phyloP scores from a whole-genome alignment of 371 early-diverging fungal species.

The Zychaea mexicana region DNA sequence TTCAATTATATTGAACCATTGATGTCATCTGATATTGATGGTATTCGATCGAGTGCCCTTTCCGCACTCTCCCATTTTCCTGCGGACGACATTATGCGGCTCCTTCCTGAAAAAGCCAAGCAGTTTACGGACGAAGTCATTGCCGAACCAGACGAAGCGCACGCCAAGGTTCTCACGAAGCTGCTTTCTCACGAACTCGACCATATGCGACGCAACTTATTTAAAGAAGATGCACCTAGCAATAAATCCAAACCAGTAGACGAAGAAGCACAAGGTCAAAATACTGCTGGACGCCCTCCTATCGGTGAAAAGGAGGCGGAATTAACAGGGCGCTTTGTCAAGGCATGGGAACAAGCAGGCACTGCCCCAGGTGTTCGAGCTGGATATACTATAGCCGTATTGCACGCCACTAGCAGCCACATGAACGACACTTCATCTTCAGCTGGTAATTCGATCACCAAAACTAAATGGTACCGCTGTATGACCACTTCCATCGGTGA shows the following conservation, averaged over 20 bases:
- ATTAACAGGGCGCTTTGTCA: slow-evolving; percentile 15
- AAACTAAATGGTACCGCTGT: slow-evolving; percentile 51
- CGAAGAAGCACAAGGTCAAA: background rate
- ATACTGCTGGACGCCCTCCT: background rate
- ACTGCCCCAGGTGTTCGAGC: slow-evolving; percentile 57
- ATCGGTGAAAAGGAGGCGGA: slow-evolving; percentile 31
- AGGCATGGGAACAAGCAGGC: slow-evolving; percentile 51
- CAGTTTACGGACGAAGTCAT: slow-evolving; percentile 34
- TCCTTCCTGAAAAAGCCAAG: slow-evolving; percentile 51
- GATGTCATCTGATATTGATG: slow-evolving; percentile 27
- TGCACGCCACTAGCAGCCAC: slow-evolving; percentile 20
- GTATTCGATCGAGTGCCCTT: slow-evolving; percentile 36
- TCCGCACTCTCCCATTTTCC: slow-evolving; percentile 48
- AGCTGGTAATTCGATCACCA: slow-evolving; percentile 22
- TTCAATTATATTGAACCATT: slow-evolving; percentile 40
- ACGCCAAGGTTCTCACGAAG: slow-evolving; percentile 39
- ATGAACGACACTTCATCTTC: background rate
- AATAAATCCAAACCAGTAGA: background rate
- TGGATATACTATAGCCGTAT: slow-evolving; percentile 53
- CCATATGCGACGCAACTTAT: slow-evolving; percentile 61
- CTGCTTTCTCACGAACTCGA: slow-evolving; percentile 55
- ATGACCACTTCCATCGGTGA: slow-evolving; percentile 57
- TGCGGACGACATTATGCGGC: slow-evolving; percentile 40
- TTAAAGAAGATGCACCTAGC: slow-evolving; percentile 44
- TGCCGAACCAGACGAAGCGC: slow-evolving; percentile 24